A percentile compares a stretch with the other conserved stretches of the same genome.
Conservation (phyloP, 108 stramenopile genomes). For the Pseudonitzschia multistriata region DNA sequence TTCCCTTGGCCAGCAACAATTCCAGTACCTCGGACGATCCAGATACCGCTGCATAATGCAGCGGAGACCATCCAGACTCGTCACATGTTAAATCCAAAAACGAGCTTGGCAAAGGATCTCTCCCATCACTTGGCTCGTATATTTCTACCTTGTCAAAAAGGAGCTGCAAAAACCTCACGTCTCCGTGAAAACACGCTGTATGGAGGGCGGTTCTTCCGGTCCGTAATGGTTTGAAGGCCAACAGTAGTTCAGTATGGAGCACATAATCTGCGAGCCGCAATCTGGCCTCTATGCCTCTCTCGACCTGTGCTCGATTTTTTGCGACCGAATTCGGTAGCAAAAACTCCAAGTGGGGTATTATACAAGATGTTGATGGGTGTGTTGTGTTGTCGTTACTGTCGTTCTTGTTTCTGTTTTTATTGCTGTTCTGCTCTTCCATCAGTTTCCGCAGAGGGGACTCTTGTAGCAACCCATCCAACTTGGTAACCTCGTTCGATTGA, state of each 20-base stretch:
- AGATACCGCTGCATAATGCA: constrained; percentile 72
- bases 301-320: constrained; percentile 35
- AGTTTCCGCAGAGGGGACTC: constrained; percentile 53
- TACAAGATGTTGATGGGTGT: not conserved
- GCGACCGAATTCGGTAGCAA: constrained; percentile 42
- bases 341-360: constrained; percentile 44
- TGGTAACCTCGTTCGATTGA: constrained; percentile 46
- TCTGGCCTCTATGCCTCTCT: constrained; percentile 36
- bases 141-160: constrained; percentile 20
- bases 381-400: not conserved
- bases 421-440: not conserved
- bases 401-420: not conserved
- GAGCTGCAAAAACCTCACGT: constrained; percentile 34
- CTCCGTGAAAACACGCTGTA: constrained; percentile 54
- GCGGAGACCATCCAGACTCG: constrained; percentile 80
- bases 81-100: constrained; percentile 51
- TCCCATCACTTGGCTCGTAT: constrained; percentile 11
- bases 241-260: constrained; percentile 15
- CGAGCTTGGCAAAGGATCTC: not conserved
- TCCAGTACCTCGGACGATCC: constrained; percentile 64
- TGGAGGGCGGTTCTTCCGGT: constrained; percentile 52
- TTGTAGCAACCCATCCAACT: constrained; percentile 56
- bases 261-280: constrained; percentile 33
- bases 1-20: constrained; percentile 49
- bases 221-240: constrained; percentile 32